A percentile compares a stretch with the other conserved stretches of the same genome.
Conservation (phyloP, 306 rosid genomes). For the Notholithocarpus densiflorus region DNA sequence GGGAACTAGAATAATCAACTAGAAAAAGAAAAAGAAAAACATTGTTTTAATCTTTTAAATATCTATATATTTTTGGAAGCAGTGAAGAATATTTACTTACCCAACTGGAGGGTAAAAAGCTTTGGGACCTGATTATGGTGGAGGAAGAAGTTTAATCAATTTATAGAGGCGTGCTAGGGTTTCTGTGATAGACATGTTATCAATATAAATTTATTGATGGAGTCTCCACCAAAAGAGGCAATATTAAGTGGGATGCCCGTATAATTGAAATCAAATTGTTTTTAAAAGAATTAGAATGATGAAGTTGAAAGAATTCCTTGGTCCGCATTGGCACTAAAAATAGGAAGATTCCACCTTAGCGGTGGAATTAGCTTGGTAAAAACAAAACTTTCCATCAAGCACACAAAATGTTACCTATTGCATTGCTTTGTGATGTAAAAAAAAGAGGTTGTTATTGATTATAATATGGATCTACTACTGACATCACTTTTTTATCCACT, state of each 20-base stretch:
- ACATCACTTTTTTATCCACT: too few relatives aligned
- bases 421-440: not conserved
- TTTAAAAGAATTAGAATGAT: constrained; percentile 21
- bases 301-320: constrained; percentile 13
- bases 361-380: not conserved
- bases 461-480: too few relatives aligned
- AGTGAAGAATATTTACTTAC: constrained; percentile 5
- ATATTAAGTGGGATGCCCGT: constrained; percentile 44
- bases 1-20: too few relatives aligned
- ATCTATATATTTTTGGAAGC: too few relatives aligned
- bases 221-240: constrained; percentile 41
- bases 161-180: constrained; percentile 38
- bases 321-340: constrained; percentile 23
- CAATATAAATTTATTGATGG: constrained; percentile 34
- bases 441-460: too few relatives aligned
- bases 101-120: not conserved
- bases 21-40: too few relatives aligned
- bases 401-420: not conserved
- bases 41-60: too few relatives aligned
- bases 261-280: not conserved
- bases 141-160: constrained; percentile 10
- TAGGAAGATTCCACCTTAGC: constrained; percentile 33
- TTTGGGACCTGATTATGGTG: not conserved
- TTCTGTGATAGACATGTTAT: not conserved
- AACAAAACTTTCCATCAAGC: not conserved